These are phyloP conservation scores for Cytospora paraplurivora DNA, from an alignment of 2,329 filamentous ascomycete genomes.

Conservation along the genomic window DNA sequence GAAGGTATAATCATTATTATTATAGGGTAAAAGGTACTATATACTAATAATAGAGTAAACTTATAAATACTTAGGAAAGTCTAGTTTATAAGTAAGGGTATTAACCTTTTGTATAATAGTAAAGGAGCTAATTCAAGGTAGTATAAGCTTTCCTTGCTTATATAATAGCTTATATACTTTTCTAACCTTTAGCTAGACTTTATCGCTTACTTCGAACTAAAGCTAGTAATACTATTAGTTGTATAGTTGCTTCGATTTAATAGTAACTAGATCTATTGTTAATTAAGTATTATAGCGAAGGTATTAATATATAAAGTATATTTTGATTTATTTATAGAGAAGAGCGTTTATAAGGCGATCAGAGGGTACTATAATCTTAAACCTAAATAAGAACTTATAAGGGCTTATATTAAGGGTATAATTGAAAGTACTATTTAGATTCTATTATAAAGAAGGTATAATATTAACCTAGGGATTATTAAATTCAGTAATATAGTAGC, in stretches of 20 bases:
- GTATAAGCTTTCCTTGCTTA: no score
- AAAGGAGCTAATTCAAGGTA: no score
- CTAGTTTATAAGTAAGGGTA: no score
- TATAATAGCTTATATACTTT: not conserved
- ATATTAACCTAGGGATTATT: not conserved
- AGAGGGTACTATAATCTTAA: not conserved
- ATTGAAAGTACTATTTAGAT: no score
- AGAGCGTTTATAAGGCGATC: no score
- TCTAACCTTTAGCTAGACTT: not conserved
- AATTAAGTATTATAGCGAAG: not conserved
- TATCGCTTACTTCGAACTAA: not conserved
- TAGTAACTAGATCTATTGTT: not conserved
- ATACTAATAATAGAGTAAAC: no score
- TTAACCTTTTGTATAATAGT: not conserved
- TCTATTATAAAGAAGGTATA: not conserved
- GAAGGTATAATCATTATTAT: not conserved
- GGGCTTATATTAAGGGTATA: not conserved
- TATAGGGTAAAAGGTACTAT: constrained; percentile 23
- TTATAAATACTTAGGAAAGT: no score
- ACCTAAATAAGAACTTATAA: constrained; percentile 5
- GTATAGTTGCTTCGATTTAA: not conserved
- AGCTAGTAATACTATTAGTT: not conserved
- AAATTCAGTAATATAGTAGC: not conserved
- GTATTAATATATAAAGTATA: not conserved
- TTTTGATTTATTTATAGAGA: no score